Base-by-base conservation (phyloP, 2,329 filamentous ascomycete species). In the Botryosphaeria agaves region DNA sequence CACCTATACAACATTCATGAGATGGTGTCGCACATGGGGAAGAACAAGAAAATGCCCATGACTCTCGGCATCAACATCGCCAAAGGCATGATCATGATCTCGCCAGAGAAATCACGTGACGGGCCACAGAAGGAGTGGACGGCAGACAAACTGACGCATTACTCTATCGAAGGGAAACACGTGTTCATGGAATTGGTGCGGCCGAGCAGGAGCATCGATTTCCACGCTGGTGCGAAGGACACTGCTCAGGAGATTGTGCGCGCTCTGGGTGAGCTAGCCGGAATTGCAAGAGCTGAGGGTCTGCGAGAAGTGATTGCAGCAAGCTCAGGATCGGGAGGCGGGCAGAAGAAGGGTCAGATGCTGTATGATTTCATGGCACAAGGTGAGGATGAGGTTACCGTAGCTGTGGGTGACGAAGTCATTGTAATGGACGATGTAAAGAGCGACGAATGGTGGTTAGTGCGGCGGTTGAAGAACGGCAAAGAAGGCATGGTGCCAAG, bases 361-460 rank as follows among this genome's bases (percentile, higher is more conserved):
- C 61, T 94, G 20, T 95, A 94, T 49, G 87, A 95, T 48, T 98
- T 98, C 51, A 80, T 83, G 72, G 89, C 89, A 0, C 87, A 95
- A 51, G 85, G 85, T 20, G 81, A 93, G 5, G 89, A 98, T 44
- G 89, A 98, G 55, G 87, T 98, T 28, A 93, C 83, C 0, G 89
- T 98, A 28, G 75, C 71, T 16, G 69, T 78, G 14, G 89, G 79
- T 24, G 89, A 98, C 47, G 87, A 98, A 47, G 87, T 98, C 24
- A 61, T 92, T 26, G 63, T 98, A 32, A 53, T 95, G 33, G 87
- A 98, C 48, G 84, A 94, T 46, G 72, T 65, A 19, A 89, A 85
- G 56, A 94, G 85, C 38, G 84, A 94, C 35, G 89, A 98, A 49
- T 98, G 89, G 89, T 95, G 89, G 87, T 84, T 89, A 62, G 83